Percentiles rank a stretch among this genome's conserved stretches.
Conservation (phyloP, 208 protist species). For the Acanthamoeba castellanii region DNA sequence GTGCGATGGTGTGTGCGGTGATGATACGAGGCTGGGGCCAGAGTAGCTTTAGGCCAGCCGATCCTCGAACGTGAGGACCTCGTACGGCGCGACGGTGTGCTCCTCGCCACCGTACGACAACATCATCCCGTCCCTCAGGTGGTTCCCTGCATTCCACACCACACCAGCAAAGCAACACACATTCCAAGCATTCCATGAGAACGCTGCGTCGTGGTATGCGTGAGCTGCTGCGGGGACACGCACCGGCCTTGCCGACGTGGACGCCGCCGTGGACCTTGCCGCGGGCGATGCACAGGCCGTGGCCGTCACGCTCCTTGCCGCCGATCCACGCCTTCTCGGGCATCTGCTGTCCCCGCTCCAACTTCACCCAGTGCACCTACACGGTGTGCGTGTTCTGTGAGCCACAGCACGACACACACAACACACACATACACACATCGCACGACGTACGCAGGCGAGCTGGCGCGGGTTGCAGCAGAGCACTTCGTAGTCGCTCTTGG, state of each 20-base stretch:
- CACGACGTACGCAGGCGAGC: neutral
- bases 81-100: neutral
- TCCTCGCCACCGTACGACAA: neutral
- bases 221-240: too few species aligned
- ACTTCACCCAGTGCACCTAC: neutral
- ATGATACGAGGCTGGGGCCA: neutral
- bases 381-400: neutral
- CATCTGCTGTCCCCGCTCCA: constrained; percentile 4
- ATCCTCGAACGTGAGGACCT: neutral
- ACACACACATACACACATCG: too few species aligned
- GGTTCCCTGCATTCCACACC: neutral
- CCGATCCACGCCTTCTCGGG: neutral
- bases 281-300: constrained; percentile 33
- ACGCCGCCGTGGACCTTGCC: constrained; percentile 19
- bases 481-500: constrained; percentile 57
- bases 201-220: too few species aligned
- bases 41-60: neutral
- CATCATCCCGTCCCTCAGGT: neutral
- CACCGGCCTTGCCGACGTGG: constrained; percentile 14
- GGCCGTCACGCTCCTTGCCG: constrained; percentile 34
- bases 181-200: too few species aligned
- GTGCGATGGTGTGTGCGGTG: neutral
- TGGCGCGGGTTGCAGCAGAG: constrained; percentile 23
- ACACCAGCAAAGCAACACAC: too few species aligned
- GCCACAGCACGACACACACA: neutral